phyloP scores from a whole-genome alignment of 1,139 yeast species.

The Taphrina sp. region DNA sequence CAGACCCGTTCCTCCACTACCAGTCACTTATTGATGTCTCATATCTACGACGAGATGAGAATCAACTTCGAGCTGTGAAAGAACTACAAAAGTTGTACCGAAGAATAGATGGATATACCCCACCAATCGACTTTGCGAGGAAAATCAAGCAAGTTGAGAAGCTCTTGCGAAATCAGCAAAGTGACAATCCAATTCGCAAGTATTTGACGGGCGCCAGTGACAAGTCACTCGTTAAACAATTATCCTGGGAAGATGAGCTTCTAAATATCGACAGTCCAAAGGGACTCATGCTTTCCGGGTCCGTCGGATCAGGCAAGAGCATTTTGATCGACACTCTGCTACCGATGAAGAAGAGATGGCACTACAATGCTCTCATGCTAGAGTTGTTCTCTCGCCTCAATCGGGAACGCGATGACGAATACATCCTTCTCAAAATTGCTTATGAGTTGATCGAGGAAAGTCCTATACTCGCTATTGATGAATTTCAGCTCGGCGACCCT shows the following conservation, averaged over 20 bases:
- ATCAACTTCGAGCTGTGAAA: slow-evolving; percentile 61
- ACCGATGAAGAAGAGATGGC: slow-evolving; percentile 70
- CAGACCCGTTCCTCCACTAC: slow-evolving; percentile 64
- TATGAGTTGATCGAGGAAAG: slow-evolving; percentile 60
- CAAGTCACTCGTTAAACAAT: slow-evolving; percentile 10
- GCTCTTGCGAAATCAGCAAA: slow-evolving; percentile 33
- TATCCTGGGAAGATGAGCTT: slow-evolving; percentile 57
- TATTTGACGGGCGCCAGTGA: slow-evolving; percentile 36
- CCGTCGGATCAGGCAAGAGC: slow-evolving; percentile 97
- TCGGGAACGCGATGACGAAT: slow-evolving; percentile 52
- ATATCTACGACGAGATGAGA: slow-evolving; percentile 54
- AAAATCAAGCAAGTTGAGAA: slow-evolving; percentile 50
- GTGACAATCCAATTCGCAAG: slow-evolving; percentile 36
- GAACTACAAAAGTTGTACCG: slow-evolving; percentile 63
- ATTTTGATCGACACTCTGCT: slow-evolving; percentile 93
- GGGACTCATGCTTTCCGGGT: slow-evolving; percentile 92
- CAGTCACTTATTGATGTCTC: slow-evolving; percentile 57
- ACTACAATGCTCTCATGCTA: slow-evolving; percentile 65
- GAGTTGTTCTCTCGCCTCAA: slow-evolving; percentile 68
- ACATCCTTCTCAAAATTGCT: slow-evolving; percentile 64
- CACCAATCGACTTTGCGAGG: slow-evolving; percentile 55
- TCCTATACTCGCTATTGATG: slow-evolving; percentile 67
- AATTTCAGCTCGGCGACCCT: slow-evolving; percentile 86
- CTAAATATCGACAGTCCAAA: slow-evolving; percentile 56
- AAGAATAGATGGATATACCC: slow-evolving; percentile 59